Conservation (phyloP, 768 basidiomycete genomes). For the Trametopsis cervina region DNA sequence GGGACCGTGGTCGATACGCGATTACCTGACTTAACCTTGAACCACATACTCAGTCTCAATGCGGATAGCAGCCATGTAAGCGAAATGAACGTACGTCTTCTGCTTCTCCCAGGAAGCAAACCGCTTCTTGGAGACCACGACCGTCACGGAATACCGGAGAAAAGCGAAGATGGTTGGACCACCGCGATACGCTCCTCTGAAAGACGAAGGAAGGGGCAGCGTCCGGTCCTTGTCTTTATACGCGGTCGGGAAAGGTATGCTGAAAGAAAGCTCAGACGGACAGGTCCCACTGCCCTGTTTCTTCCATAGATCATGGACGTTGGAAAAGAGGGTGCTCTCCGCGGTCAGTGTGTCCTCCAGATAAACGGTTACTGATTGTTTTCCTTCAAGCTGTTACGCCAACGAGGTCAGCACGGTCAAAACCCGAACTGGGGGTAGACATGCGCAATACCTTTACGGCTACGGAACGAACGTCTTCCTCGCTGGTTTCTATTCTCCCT, state of each 20-base stretch:
- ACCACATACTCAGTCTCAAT: not conserved
- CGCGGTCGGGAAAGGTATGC: constrained; percentile 36
- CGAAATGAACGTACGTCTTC: constrained; percentile 36
- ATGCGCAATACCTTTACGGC: constrained; percentile 34
- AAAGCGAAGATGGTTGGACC: constrained; percentile 33
- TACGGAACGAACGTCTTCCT: constrained; percentile 35
- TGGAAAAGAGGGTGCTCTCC: constrained; percentile 14
- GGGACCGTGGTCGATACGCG: constrained; percentile 48
- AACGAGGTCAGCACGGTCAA: not conserved
- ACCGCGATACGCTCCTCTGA: constrained; percentile 25
- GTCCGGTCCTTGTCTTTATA: constrained; percentile 32
- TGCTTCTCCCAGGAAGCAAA: constrained; percentile 38
- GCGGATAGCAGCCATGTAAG: not conserved
- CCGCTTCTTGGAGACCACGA: constrained; percentile 33
- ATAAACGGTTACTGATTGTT: constrained; percentile 12
- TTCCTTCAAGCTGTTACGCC: constrained; percentile 18
- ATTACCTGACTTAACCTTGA: constrained; percentile 35
- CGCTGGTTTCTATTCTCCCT: constrained; percentile 38
- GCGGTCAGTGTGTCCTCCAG: constrained; percentile 4
- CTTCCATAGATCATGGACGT: constrained; percentile 13
- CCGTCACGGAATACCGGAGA: constrained; percentile 38
- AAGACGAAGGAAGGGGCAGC: constrained; percentile 44
- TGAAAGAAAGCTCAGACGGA: constrained; percentile 31
- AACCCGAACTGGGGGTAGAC: not conserved
- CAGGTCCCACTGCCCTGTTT: constrained; percentile 4